These are phyloP conservation scores for Ascochyta fabae DNA, from an alignment of 2,329 filamentous ascomycete species.

Conservation along the genomic window DNA sequence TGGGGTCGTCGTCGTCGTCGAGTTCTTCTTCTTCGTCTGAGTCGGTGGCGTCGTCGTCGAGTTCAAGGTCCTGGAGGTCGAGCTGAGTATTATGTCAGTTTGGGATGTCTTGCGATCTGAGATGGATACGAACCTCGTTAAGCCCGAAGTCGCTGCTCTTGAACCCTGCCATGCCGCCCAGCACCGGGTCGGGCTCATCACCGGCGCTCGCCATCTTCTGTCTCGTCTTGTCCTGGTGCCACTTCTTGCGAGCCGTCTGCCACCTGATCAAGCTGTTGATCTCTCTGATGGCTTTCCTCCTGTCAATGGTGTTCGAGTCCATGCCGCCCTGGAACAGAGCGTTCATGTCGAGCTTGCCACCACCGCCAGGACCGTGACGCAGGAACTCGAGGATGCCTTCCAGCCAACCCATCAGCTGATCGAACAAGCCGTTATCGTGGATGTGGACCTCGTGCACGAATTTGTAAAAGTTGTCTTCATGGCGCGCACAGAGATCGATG, in stretches of 20 bases:
- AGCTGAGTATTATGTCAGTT: conserved; percentile 47
- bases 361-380: conserved; percentile 76
- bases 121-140: conserved; percentile 65
- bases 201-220: conserved; percentile 95
- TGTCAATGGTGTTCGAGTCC: conserved; percentile 71
- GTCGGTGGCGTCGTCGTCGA: conserved; percentile 69
- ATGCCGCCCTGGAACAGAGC: conserved; percentile 84
- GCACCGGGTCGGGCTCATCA: conserved; percentile 52
- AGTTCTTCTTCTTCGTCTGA: conserved; percentile 60
- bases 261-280: conserved; percentile 87
- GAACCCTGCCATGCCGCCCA: conserved; percentile 62
- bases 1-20: conserved; percentile 86
- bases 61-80: conserved; percentile 84
- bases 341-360: conserved; percentile 92
- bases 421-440: conserved; percentile 95
- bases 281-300: conserved; percentile 74
- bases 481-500: conserved; percentile 92
- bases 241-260: conserved; percentile 96
- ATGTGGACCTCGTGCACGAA: conserved; percentile 98
- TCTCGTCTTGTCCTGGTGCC: conserved; percentile 96
- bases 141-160: conserved; percentile 87
- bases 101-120: background rate
- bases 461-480: conserved; percentile 98
- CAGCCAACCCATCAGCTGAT: conserved; percentile 95
- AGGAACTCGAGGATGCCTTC: conserved; percentile 95